Percentiles rank a stretch among this genome's conserved stretches.
phyloP scores from a whole-genome alignment of 768 basidiomycete genomes.

The Trametes meyenii region DNA sequence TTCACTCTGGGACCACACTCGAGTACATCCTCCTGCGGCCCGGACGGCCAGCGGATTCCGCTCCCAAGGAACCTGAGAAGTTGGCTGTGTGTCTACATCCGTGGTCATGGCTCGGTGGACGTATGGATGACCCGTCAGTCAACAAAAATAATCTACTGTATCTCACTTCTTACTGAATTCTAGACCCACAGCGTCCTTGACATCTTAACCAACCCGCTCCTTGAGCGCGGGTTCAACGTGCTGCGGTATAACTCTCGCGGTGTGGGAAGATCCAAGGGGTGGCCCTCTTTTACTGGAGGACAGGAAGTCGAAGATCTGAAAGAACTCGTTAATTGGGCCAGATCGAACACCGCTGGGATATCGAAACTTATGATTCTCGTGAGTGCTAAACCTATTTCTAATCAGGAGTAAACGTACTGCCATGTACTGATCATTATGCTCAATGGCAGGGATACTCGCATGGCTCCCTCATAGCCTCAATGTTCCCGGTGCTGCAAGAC shows the following conservation, averaged over 20 bases:
- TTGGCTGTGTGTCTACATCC: conserved; percentile 79
- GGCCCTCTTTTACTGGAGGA: conserved; percentile 72
- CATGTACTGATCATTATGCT: background rate
- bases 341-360: conserved; percentile 46
- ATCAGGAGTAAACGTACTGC: background rate
- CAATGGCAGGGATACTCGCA: conserved; percentile 75
- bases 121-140: conserved; percentile 75
- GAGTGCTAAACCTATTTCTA: conserved; percentile 31
- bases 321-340: conserved; percentile 59
- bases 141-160: background rate
- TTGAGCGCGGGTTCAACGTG: conserved; percentile 54
- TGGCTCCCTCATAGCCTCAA: conserved; percentile 72
- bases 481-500: conserved; percentile 58
- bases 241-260: conserved; percentile 79
- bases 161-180: background rate
- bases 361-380: conserved; percentile 63
- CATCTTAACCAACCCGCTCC: conserved; percentile 45
- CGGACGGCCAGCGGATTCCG: background rate
- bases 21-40: conserved; percentile 24
- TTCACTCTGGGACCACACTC: conserved; percentile 29
- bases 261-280: conserved; percentile 73
- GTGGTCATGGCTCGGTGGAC: conserved; percentile 85
- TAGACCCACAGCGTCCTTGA: conserved; percentile 47
- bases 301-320: conserved; percentile 72
- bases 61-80: conserved; percentile 35